Evolutionary conservation across 192 early-diverging fungal species (phyloP).

Genomic region (Coemansia sp.): DNA sequence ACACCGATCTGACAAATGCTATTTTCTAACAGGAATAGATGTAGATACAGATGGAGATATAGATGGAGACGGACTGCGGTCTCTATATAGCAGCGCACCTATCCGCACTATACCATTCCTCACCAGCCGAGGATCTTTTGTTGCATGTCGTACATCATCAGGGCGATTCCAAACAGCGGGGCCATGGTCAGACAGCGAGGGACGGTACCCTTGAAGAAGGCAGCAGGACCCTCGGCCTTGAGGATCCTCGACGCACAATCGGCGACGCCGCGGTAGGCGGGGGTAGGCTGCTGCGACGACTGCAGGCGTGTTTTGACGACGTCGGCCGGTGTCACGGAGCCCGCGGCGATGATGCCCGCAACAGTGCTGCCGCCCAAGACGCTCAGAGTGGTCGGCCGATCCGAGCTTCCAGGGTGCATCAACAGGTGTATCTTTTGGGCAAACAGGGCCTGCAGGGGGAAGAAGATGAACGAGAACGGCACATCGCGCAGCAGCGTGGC

Average conservation of each 20-base stretch:
- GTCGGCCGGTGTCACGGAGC: constrained; percentile 64
- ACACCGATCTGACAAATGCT: no score
- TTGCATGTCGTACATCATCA: constrained; percentile 68
- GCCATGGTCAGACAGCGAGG: constrained; percentile 52
- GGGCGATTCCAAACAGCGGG: constrained; percentile 59
- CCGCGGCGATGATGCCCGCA: constrained; percentile 93
- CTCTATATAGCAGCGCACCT: no score
- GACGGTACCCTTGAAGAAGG: constrained; percentile 68
- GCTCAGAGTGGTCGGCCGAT: constrained; percentile 68
- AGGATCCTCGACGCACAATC: constrained; percentile 56
- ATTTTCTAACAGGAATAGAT: no score
- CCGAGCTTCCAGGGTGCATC: constrained; percentile 56
- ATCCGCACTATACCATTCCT: no score
- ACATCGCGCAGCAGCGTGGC: constrained; percentile 90
- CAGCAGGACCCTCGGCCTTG: constrained; percentile 49
- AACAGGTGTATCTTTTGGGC: constrained; percentile 34
- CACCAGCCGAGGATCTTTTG: constrained; percentile 52
- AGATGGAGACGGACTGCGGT: background rate
- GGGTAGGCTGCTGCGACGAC: constrained; percentile 53
- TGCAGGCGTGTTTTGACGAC: constrained; percentile 78
- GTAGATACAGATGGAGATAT: background rate
- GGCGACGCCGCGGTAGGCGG: constrained; percentile 35
- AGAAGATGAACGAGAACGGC: constrained; percentile 90
- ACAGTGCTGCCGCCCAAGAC: constrained; percentile 92
- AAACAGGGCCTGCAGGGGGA: constrained; percentile 55